These are phyloP conservation scores for Salix brachista DNA, from an alignment of 345 rosid genomes.

Conservation along the genomic window DNA sequence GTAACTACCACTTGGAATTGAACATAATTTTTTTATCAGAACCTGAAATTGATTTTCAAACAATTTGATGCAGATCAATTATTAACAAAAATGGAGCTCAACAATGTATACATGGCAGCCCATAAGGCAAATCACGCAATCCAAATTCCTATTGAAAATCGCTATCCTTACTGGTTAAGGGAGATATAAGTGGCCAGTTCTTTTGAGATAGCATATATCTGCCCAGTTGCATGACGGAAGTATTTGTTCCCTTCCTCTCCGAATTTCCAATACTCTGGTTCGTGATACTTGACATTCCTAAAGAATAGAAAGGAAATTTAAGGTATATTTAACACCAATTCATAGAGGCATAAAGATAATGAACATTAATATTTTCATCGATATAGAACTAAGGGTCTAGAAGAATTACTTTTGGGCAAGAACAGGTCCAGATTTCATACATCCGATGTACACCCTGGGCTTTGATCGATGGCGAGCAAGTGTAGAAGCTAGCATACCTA, in stretches of 20 bases:
- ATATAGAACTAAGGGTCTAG: neutral
- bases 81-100: neutral
- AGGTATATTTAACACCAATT: neutral
- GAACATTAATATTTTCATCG: neutral
- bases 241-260: conserved; percentile 95
- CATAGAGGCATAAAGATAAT: conserved; percentile 3
- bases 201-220: conserved; percentile 91
- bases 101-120: neutral
- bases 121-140: neutral
- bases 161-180: conserved; percentile 62
- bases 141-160: neutral
- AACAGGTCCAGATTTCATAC: conserved; percentile 99
- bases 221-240: conserved; percentile 97
- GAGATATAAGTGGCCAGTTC: conserved; percentile 90
- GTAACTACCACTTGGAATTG: neutral
- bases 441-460: conserved; percentile 85
- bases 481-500: conserved; percentile 84
- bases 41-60: neutral
- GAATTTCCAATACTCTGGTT: conserved; percentile 98
- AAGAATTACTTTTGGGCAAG: conserved; percentile 75
- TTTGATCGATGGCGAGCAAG: conserved; percentile 86
- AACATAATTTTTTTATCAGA: neutral
- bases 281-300: conserved; percentile 93
- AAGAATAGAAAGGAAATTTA: conserved; percentile 4
- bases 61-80: neutral